Base-by-base conservation (phyloP, 2,329 filamentous ascomycete genomes). In the Beauveria brongniartii region DNA sequence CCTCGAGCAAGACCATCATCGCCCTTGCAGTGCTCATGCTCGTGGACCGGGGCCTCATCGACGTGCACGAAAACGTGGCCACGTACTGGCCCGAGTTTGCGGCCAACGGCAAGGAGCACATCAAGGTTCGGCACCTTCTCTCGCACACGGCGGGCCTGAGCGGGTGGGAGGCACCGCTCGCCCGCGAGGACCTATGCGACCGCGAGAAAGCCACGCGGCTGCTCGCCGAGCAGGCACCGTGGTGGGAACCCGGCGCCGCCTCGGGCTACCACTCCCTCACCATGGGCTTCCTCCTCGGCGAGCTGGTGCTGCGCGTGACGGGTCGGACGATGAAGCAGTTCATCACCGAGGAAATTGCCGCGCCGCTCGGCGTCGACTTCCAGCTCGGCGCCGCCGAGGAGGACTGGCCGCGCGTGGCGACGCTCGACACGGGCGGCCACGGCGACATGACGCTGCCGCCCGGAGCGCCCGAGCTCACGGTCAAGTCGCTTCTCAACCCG, bases 51-150 rank as follows among this genome's bases (percentile, higher is more conserved):
- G 75, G 74, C 3, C 63, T 72, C 0, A 60, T 80, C 1, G 67
- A 72, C 58, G 65, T 70, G 1, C 63, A 74, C 50, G 75, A 70
- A 14, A 71, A 71, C 2, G 74, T 80, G 1, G 63, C 72, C 1
- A 68, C 71, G 44, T 75, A 79, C 68, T 80, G 78, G 78, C 78
- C 78, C 1, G 78, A 79, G 50, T 79, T 79, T 59, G 74, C 68
- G 0, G 69, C 63, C 14, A 74, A 75, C 22, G 76, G 75, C 43
- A 78, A 79, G 53, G 67, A 74, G 44, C 64, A 72, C 16, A 65
- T 78, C 48, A 63, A 71, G 12, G 72, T 79, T 6, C 69, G 71
- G 1, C 76, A 79, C 62, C 16, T 78, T 2, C 67, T 79, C 14
- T 71, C 71, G 1, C 77, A 80, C 64, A 74, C 70, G 0, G 69